These are phyloP conservation scores for Friedmanniomyces endolithicus DNA, from an alignment of 495 filamentous ascomycete species.

Conservation along the genomic window DNA sequence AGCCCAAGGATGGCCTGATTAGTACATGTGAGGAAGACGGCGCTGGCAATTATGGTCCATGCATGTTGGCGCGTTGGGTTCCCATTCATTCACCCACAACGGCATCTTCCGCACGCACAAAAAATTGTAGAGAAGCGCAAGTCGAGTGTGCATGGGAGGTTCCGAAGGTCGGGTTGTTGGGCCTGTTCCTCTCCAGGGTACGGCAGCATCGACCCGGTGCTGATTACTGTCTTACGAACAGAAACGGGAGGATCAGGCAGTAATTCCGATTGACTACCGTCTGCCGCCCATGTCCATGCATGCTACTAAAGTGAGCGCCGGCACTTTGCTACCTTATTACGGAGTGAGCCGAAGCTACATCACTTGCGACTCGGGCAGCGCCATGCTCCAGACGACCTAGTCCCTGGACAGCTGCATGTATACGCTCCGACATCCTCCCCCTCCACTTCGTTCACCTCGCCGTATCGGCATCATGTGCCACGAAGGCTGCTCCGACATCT, in stretches of 20 bases:
- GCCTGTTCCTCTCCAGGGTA: too few relatives aligned
- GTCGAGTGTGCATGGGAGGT: too few relatives aligned
- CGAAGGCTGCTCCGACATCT: not conserved
- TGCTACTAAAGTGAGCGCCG: not conserved
- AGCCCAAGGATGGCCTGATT: too few relatives aligned
- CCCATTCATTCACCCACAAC: too few relatives aligned
- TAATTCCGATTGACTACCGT: conserved; percentile 17
- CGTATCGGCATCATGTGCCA: not conserved
- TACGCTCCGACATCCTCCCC: not conserved
- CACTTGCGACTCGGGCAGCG: not conserved
- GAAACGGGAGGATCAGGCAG: not conserved
- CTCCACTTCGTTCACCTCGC: not conserved
- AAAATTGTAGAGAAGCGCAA: too few relatives aligned
- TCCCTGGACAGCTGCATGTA: not conserved
- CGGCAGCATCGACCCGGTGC: too few relatives aligned
- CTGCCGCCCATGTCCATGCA: not conserved
- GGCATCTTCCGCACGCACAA: too few relatives aligned
- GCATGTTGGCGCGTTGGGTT: too few relatives aligned
- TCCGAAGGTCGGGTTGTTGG: too few relatives aligned
- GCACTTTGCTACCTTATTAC: not conserved
- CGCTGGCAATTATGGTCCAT: too few relatives aligned
- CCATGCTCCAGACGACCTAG: not conserved
- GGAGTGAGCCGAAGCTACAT: conserved; percentile 1
- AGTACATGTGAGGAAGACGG: too few relatives aligned
- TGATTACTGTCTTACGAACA: too few relatives aligned